Evolutionary conservation across 805 yeast genomes (phyloP), one percentile per base, ranked within the genome.

Genomic region (Pichia scutulata): DNA sequence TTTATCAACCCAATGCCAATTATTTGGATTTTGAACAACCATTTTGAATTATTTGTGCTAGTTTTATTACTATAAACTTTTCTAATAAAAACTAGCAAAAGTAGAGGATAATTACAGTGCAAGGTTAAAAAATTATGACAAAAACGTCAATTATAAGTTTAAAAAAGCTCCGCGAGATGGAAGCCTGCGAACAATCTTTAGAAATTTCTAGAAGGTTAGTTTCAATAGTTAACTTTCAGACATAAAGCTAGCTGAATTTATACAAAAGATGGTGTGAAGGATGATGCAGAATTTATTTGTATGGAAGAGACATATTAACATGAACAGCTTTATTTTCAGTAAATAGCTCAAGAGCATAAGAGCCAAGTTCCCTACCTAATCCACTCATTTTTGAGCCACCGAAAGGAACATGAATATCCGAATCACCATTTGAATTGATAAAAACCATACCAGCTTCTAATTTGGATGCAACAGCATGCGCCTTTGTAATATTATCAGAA

Each of bases 1-100:
- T 69, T 92, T 92, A 70, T 92, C 97, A 55, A 90, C 97, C 98
- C 98, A 93, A 75, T 93, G 99, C 99, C 99, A 92, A 72, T 92
- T 92, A 69, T 93, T 93, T 39, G 98, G 98, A 76, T 92, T 93
- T 70, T 89, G 85, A 30, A 93, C 90, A 40, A 87, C 97, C 97
- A 92, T 92, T 33, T 6, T 33, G 16, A 33, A 6, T n/a, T 16
- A 14, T n/a, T 33, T 16, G 19, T 14, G 39, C 48, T 56, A 39
- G 23, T 36, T 39, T 4, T 12, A 19, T 39, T 7, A 22, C 7
- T 43, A 5, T 12, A 19, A 9, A 18, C 21, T 24, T 8, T 24
- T 24, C 26, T 24, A 22, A 22, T 41, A 19, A n/a, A 7, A n/a
- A 7, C 10, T 7, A 26, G 18, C 7, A 19, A 14, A 13, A 33